These are phyloP conservation scores for Pelargonium fulgidum DNA, from an alignment of 441 rosid species.

Conservation along the genomic window DNA sequence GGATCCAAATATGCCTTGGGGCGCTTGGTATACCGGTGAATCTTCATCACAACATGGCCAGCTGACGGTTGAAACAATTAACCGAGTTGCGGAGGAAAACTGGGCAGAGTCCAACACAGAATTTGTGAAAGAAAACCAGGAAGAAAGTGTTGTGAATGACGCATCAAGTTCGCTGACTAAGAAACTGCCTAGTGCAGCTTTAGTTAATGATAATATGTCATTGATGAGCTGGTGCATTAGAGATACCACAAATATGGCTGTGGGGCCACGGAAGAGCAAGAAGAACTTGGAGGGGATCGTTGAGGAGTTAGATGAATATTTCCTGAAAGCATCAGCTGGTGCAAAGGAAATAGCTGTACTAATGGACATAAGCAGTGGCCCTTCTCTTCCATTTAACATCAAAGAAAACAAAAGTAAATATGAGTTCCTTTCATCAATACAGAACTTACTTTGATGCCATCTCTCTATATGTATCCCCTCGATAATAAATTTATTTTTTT, in stretches of 20 bases:
- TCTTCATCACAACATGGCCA: slow-evolving; percentile 24
- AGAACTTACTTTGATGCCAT: background rate
- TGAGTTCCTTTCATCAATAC: slow-evolving; percentile 16
- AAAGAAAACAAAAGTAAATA: slow-evolving; percentile 59
- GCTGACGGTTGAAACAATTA: slow-evolving; percentile 29
- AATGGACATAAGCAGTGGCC: slow-evolving; percentile 50
- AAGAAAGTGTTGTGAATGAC: slow-evolving; percentile 27
- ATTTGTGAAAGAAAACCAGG: slow-evolving; percentile 56
- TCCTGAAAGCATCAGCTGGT: slow-evolving; percentile 73
- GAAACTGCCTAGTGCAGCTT: slow-evolving; percentile 36
- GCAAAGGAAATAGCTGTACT: slow-evolving; percentile 70
- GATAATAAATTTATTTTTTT: background rate
- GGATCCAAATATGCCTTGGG: slow-evolving; percentile 40
- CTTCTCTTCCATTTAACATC: slow-evolving; percentile 39
- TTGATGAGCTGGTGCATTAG: slow-evolving; percentile 45
- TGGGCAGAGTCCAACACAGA: slow-evolving; percentile 67
- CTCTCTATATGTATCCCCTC: background rate
- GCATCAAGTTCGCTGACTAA: slow-evolving; percentile 28
- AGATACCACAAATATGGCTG: slow-evolving; percentile 36
- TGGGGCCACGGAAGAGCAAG: slow-evolving; percentile 40
- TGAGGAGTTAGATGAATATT: slow-evolving; percentile 79
- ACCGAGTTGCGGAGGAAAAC: slow-evolving; percentile 48
- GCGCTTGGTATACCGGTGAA: slow-evolving; percentile 44
- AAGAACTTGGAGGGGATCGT: slow-evolving; percentile 62
- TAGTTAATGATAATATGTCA: slow-evolving; percentile 51